Percentiles rank a stretch among this genome's conserved stretches.
Conservation (phyloP, 2,329 filamentous ascomycete species). For the Teratosphaeriaceae sp. region DNA sequence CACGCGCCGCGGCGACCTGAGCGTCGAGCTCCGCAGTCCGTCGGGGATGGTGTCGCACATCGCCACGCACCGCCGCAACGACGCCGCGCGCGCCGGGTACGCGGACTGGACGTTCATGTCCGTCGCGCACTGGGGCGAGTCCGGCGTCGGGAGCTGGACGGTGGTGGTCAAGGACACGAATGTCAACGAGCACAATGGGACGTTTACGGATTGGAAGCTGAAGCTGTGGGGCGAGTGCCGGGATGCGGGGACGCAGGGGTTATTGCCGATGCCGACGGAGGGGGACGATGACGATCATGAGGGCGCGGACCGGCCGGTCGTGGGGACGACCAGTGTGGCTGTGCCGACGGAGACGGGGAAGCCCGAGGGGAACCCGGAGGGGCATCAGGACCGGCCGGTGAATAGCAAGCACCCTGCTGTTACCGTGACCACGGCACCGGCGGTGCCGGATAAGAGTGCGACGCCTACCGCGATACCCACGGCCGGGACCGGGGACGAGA, state of each 20-base stretch:
- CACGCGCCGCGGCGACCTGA: constrained; percentile 79
- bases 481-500: constrained; percentile 19
- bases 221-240: constrained; percentile 90
- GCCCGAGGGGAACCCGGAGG: constrained; percentile 37
- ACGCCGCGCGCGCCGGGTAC: constrained; percentile 65
- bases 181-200: constrained; percentile 69
- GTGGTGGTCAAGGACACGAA: constrained; percentile 80
- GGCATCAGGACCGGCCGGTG: constrained; percentile 48
- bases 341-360: constrained; percentile 42
- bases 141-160: constrained; percentile 82
- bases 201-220: constrained; percentile 84
- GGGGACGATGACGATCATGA: constrained; percentile 81
- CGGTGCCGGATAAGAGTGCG: too few relatives aligned
- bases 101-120: constrained; percentile 99
- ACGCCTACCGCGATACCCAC: constrained; percentile 16
- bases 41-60: constrained; percentile 76
- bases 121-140: constrained; percentile 93
- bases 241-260: constrained; percentile 63
- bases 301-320: constrained; percentile 51
- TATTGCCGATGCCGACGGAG: constrained; percentile 75
- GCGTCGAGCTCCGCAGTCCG: constrained; percentile 84
- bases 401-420: constrained; percentile 43
- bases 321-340: constrained; percentile 53
- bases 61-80: constrained; percentile 64
- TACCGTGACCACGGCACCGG: too few relatives aligned